Evolutionary conservation across 768 basidiomycete species (phyloP), one percentile per base, ranked within the genome.

Genomic region (Daedalea quercina): DNA sequence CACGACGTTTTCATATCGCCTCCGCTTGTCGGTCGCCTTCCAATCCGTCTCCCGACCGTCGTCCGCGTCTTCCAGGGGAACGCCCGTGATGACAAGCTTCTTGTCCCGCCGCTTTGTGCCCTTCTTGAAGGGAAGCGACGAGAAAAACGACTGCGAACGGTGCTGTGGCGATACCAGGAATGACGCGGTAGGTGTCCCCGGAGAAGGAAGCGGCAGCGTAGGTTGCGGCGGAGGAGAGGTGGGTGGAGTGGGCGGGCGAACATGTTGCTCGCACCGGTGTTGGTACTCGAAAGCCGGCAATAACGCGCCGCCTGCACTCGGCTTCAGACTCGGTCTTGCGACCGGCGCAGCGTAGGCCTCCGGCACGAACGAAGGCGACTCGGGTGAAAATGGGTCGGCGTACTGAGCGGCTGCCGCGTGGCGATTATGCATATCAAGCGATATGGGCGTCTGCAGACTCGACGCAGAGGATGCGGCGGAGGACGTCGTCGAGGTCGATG

Each of bases 81-180:
- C 51, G 28, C 52, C 54, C 45, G 58, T 53, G 49, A 65, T 60
- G 44, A 65, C 60, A 31, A 65, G 61, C 56, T 62, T 65, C 57
- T 59, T 60, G 50, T 54, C 57, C 17, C 63, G 61, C 19, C 60
- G 50, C 9, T 54, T 53, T 42, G 52, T 44, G 48, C 57, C 53
- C 43, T 47, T 42, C 43, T 50, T 53, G 26, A 43, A 47, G n/a
- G 50, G 51, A 34, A 61, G 51, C 13, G 62, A 52, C 44, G 56
- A 53, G 26, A 64, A 60, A 50, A 65, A 58, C 33, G 59, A 61
- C 25, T 44, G 56, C 26, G 59, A 52, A 26, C 54, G 57, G 2
- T 47, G 56, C 22, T 42, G 54, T 31, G 56, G 44, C 7, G 61
- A 57, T 19, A 57, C 40, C 56, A 63, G 56, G 57, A 62, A 61